phyloP scores from a whole-genome alignment of 1,284 basidiomycete genomes.

The Tranzscheliella williamsii region DNA sequence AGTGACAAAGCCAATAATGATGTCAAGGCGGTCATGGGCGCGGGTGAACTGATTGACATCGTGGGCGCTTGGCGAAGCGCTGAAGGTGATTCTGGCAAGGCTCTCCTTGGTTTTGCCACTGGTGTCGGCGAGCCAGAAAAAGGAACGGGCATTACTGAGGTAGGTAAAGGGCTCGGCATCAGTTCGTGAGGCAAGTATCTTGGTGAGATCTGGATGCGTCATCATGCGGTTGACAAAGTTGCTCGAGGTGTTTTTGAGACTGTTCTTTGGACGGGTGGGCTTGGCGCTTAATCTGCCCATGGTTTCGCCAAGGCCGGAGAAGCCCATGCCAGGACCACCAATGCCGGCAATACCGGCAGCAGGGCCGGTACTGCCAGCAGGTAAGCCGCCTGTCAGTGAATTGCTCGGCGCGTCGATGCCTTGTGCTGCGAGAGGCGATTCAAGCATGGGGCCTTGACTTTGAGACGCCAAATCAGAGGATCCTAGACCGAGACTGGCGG shows the following conservation, averaged over 20 bases:
- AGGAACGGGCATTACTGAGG: conserved; percentile 46
- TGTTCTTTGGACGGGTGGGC: conserved; percentile 76
- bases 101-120: conserved; percentile 63
- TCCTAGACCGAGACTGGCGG: conserved; percentile 2
- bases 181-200: conserved; percentile 68
- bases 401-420: conserved; percentile 47
- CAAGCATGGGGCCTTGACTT: conserved; percentile 8
- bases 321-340: conserved; percentile 33
- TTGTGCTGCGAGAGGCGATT: conserved; percentile 40
- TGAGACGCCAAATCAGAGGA: neutral
- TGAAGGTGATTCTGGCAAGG: conserved; percentile 79
- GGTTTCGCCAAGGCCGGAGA: conserved; percentile 30
- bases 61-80: conserved; percentile 76
- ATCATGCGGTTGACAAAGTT: conserved; percentile 85
- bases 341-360: conserved; percentile 35
- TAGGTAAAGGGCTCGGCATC: conserved; percentile 65
- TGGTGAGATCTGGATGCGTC: conserved; percentile 74
- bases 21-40: conserved; percentile 76
- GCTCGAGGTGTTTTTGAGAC: conserved; percentile 81
- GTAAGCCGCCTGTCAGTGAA: conserved; percentile 36
- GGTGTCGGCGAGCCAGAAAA: conserved; percentile 48
- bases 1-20: conserved; percentile 87
- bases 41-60: conserved; percentile 79
- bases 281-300: conserved; percentile 38
- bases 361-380: conserved; percentile 24